Conservation (phyloP, 768 basidiomycete genomes). For the Galerina marginata region DNA sequence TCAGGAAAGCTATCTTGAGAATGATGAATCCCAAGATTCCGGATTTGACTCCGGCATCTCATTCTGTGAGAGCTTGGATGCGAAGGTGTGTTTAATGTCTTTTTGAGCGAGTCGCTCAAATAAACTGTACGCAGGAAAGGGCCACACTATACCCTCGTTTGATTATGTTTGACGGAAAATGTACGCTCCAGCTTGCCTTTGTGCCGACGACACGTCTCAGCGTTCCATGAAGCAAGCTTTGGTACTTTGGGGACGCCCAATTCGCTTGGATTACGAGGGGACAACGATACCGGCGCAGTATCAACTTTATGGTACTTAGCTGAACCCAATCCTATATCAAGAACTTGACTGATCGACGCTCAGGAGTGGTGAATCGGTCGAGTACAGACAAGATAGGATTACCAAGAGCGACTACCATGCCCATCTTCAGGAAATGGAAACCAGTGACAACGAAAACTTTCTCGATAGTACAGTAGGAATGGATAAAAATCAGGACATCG, state of each 20-base stretch:
- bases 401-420: conserved; percentile 60
- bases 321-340: not conserved
- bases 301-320: conserved; percentile 19
- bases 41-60: conserved; percentile 61
- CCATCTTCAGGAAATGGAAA: conserved; percentile 41
- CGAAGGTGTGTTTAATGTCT: conserved; percentile 45
- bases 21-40: conserved; percentile 48
- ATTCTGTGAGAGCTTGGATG: conserved; percentile 64
- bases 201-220: conserved; percentile 6
- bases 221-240: conserved; percentile 58
- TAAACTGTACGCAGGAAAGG: conserved; percentile 41
- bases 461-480: not conserved
- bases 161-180: conserved; percentile 71
- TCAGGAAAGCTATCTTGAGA: conserved; percentile 71
- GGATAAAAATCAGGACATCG: conserved; percentile 22
- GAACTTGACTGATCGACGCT: not conserved
- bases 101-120: not conserved
- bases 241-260: conserved; percentile 56
- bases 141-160: conserved; percentile 64
- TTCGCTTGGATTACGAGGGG: conserved; percentile 38
- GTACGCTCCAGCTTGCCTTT: conserved; percentile 9
- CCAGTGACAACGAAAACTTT: conserved; percentile 11
- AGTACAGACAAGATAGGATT: conserved; percentile 59
- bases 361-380: conserved; percentile 56
- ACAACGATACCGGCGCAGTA: conserved; percentile 24